These are phyloP conservation scores for Eimeria tenella DNA, from an alignment of 169 alveolate genomes.

Conservation along the genomic window DNA sequence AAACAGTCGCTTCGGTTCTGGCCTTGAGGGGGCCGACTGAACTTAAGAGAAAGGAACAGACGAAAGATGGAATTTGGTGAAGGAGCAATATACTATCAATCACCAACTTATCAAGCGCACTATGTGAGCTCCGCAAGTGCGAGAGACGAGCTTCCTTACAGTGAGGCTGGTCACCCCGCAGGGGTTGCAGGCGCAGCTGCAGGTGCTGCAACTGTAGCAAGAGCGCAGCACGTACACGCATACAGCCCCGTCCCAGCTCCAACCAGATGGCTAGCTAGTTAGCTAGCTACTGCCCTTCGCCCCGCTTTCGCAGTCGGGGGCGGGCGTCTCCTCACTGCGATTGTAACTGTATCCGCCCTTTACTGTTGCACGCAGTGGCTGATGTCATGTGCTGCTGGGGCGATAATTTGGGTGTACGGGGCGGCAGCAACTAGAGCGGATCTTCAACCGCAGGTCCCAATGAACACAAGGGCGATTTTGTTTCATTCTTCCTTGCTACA, in stretches of 20 bases:
- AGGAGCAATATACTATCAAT: neutral
- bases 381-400: no score
- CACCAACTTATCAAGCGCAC: neutral
- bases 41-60: neutral
- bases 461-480: no score
- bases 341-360: no score
- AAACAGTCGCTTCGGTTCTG: conserved; percentile 60
- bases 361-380: no score
- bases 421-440: no score
- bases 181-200: neutral
- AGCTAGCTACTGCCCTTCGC: conserved; percentile 36
- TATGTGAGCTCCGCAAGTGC: no score
- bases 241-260: neutral
- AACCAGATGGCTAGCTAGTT: conserved; percentile 9
- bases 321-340: neutral
- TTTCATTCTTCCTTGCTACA: no score
- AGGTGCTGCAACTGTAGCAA: conserved; percentile 27
- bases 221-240: conserved; percentile 1
- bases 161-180: no score
- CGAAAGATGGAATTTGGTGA: neutral
- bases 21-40: conserved; percentile 61
- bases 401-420: no score
- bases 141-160: no score
- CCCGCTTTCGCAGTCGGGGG: conserved; percentile 2
- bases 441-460: no score